Conservation (phyloP, 495 filamentous ascomycete genomes). For the Daldinia concentrica region DNA sequence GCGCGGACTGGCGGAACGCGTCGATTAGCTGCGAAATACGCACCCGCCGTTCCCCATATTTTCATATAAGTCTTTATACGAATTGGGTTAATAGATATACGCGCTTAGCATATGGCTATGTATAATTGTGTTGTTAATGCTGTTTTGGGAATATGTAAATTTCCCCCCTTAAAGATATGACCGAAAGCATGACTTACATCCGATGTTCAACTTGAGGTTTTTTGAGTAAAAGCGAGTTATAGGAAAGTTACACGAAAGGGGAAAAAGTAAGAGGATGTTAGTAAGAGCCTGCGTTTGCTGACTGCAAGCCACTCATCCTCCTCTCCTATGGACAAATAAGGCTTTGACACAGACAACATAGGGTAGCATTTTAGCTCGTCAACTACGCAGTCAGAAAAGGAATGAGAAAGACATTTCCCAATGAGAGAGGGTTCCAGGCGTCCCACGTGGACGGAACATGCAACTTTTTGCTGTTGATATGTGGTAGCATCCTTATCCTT, state of each 20-base stretch:
- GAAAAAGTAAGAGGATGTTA: conserved; percentile 8
- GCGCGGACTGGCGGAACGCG: conserved; percentile 34
- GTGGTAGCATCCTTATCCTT: conserved; percentile 6
- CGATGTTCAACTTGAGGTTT: conserved; percentile 5
- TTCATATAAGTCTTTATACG: conserved; percentile 33
- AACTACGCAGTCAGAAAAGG: conserved; percentile 14
- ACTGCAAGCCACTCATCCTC: conserved; percentile 23
- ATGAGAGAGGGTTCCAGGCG: conserved; percentile 13
- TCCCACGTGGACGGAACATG: conserved; percentile 33
- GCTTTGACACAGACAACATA: not conserved
- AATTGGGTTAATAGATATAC: conserved; percentile 20
- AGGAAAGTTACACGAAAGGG: not conserved
- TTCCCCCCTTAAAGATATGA: conserved; percentile 3
- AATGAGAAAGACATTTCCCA: conserved; percentile 11
- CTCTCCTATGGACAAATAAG: conserved; percentile 29
- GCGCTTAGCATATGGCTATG: conserved; percentile 1
- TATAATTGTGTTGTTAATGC: conserved; percentile 19
- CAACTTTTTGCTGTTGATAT: conserved; percentile 15
- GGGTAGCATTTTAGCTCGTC: conserved; percentile 15
- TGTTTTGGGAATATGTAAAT: not conserved
- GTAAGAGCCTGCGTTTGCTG: conserved; percentile 30
- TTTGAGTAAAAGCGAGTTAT: not conserved
- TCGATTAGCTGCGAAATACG: conserved; percentile 9
- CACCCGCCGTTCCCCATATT: conserved; percentile 38
- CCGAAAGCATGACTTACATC: not conserved